A percentile compares a stretch with the other conserved stretches of the same genome.
Conservation (phyloP, 306 rosid species). For the Delonix regia region DNA sequence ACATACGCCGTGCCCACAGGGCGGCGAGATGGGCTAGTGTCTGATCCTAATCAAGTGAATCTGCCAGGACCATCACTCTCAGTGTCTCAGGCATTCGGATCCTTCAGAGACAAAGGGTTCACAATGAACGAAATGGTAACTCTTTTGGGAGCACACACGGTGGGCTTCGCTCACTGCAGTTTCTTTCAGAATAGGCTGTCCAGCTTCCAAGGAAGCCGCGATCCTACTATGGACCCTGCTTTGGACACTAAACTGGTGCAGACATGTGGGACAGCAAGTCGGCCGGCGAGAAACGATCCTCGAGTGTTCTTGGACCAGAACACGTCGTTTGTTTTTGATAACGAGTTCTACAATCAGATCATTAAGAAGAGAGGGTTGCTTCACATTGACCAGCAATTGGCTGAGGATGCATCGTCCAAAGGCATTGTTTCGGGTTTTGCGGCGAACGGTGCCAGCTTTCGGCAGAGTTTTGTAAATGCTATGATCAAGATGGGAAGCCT, state of each 20-base stretch:
- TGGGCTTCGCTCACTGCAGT: slow-evolving; percentile 56
- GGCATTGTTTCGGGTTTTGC: slow-evolving; percentile 44
- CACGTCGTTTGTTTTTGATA: slow-evolving; percentile 51
- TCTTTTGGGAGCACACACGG: slow-evolving; percentile 68
- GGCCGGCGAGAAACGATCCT: background rate
- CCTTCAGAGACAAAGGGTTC: slow-evolving; percentile 40
- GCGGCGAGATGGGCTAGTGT: slow-evolving; percentile 51
- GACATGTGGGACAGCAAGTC: background rate
- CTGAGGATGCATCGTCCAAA: slow-evolving; percentile 30
- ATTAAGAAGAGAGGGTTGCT: slow-evolving; percentile 43
- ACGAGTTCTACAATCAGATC: slow-evolving; percentile 44
- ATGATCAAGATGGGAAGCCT: slow-evolving; percentile 49
- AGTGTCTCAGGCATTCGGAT: slow-evolving; percentile 31
- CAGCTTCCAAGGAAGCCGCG: background rate
- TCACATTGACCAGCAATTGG: slow-evolving; percentile 55
- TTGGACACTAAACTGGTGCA: slow-evolving; percentile 33
- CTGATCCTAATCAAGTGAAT: slow-evolving; percentile 23
- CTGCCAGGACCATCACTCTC: slow-evolving; percentile 47
- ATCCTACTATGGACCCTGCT: slow-evolving; percentile 57
- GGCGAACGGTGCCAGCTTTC: slow-evolving; percentile 6
- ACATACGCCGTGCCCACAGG: slow-evolving; percentile 46
- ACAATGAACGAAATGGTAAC: slow-evolving; percentile 56
- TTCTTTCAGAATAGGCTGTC: slow-evolving; percentile 48
- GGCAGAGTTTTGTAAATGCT: slow-evolving; percentile 43
- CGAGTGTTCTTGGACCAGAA: slow-evolving; percentile 53